Evolutionary conservation across 1,284 basidiomycete species (phyloP), one percentile per base, ranked within the genome.

Genomic region (Cutaneotrichosporon cavernicola): DNA sequence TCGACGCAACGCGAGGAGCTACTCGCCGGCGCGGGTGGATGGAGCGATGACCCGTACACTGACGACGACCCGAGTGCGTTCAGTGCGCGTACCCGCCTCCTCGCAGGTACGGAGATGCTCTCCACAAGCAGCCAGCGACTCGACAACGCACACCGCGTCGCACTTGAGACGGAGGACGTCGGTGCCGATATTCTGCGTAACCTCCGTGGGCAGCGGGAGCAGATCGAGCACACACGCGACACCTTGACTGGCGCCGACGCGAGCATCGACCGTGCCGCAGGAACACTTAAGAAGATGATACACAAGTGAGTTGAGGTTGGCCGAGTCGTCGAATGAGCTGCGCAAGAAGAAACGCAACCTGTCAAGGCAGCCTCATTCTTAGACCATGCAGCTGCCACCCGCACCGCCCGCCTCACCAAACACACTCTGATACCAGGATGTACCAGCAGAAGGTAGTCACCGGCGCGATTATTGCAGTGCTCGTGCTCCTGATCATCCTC

Each of bases 91-190:
- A 86, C 89, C n/a, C 85, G 91, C 13, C 79, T 97, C 56, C 83
- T 97, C 38, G 83, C 87, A 0, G 91, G 91, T 1, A 91, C 89
- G 0, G 77, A 87, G 58, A 78, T 88, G 50, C 82, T 95, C 32
- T 88, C 90, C 72, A 89, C 92, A 73, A 90, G 91, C 63, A 85
- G 89, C 1, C 85, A 88, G 67, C 84, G 97, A 53, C 81, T 99
- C 59, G 88, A 93, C 70, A 93, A 97, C 68, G 92, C 90, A 21
- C 92, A 97, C 69, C 85, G 93, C 26, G 87, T 99, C 53, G 96
- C 96, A 8, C 82, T 99, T 31, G 95, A 99, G 83, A 98, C 97
- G 10, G 97, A 99, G 81, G 89, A 92, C 73, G 88, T 98, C 43
- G 97, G 97, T 11, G 88, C 93, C 14, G 93, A 93, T 71, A 98